A percentile compares a stretch with the other conserved stretches of the same genome.
These are phyloP conservation scores for Nigrospora osmanthi DNA, from an alignment of 2,329 filamentous ascomycete species.

Conservation along the genomic window DNA sequence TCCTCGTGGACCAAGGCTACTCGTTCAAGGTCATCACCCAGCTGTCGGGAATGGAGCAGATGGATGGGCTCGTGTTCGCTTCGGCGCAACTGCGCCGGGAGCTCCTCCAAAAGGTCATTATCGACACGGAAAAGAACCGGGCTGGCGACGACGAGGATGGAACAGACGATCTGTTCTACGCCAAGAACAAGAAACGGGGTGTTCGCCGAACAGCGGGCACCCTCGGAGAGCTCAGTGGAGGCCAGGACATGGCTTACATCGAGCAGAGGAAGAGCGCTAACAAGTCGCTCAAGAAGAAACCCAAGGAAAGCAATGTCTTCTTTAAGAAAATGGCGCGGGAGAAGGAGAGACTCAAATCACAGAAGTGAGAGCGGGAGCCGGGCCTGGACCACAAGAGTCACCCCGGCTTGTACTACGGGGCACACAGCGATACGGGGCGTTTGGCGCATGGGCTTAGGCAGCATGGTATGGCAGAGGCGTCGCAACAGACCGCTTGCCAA, in stretches of 20 bases:
- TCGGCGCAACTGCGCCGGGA: constrained; percentile 76
- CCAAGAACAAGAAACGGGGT: constrained; percentile 38
- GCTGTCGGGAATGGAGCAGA: constrained; percentile 80
- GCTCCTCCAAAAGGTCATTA: constrained; percentile 78
- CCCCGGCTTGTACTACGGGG: no score
- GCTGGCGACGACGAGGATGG: constrained; percentile 60
- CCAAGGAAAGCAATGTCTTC: constrained; percentile 47
- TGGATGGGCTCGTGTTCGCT: constrained; percentile 71
- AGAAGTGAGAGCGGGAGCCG: not conserved
- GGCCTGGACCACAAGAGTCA: no score
- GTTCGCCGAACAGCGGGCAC: constrained; percentile 77
- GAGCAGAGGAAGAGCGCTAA: constrained; percentile 72
- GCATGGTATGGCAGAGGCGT: no score
- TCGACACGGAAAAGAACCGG: constrained; percentile 69
- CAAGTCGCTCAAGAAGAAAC: constrained; percentile 56
- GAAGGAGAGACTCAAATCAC: constrained; percentile 37
- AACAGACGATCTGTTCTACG: constrained; percentile 31
- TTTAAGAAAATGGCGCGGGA: constrained; percentile 61
- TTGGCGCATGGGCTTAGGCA: no score
- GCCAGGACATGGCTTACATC: constrained; percentile 95
- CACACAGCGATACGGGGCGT: no score
- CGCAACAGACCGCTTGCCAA: no score
- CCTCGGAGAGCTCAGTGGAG: constrained; percentile 78
- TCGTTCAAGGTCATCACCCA: constrained; percentile 99
- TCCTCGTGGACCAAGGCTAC: constrained; percentile 95